Evolutionary conservation across 805 yeast genomes (phyloP), one percentile per base, ranked within the genome.

Genomic region (Debaryomyces hansenii): DNA sequence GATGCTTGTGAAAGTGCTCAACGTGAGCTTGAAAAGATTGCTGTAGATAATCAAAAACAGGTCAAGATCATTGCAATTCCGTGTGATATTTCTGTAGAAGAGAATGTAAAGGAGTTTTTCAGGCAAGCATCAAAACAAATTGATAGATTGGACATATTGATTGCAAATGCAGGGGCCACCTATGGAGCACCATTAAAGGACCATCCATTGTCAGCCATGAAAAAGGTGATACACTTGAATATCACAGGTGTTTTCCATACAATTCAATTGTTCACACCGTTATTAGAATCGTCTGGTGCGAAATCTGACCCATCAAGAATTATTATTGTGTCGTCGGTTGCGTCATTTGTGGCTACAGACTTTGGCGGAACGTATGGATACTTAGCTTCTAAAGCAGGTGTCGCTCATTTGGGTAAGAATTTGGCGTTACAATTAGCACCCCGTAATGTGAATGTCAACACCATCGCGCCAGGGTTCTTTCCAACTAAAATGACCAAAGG

Each of bases 101-200:
- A 62, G 10, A 83, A 83, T 7, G 69, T 72, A 36, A 63, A 66
- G 44, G 46, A 61, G n/a, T 73, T 84, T 49, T 58, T 54, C 32
- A 57, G 64, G 3, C 67, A 62, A 24, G 75, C 75, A 18, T 46
- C 58, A 18, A 55, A 60, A 44, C 52, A 53, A n/a, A 74, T 75
- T 21, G 56, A 57, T 16, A 66, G 72, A 52, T 69, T 83, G 29
- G 82, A 84, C 59, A 79, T 84, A 46, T 68, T 84, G 50, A 71
- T 82, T 52, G 85, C 87, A 38, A 84, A 84, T 54, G 88, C 89
- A 4, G 89, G 89, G n/a, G 87, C 87, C 6, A 63, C 83, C 3
- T 84, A 87, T 87, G 89, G 88, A 18, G 80, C 78, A 1, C 75
- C 77, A 9, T 62, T 84, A 40, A 78, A 68, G 16, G 61, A 64